Conservation (phyloP, 768 basidiomycete genomes). For the Russula foetens region DNA sequence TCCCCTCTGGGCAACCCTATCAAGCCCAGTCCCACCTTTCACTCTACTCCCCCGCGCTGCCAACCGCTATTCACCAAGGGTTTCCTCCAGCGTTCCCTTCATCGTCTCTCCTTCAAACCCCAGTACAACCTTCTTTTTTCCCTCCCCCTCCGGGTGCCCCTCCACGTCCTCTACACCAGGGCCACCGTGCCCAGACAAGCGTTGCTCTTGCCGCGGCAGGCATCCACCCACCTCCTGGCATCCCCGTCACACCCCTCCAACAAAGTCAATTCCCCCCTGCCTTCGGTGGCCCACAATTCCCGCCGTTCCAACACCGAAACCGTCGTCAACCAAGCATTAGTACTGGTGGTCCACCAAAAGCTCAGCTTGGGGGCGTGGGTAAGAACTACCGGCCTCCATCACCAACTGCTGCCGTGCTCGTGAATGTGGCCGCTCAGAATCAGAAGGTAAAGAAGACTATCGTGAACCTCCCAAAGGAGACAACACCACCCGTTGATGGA, state of each 20-base stretch:
- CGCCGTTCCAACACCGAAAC: conserved; percentile 40
- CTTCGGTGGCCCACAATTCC: conserved; percentile 33
- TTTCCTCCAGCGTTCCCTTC: conserved; percentile 50
- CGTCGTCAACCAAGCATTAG: conserved; percentile 59
- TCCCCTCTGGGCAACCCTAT: conserved; percentile 40
- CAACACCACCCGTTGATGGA: conserved; percentile 31
- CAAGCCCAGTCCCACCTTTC: conserved; percentile 48
- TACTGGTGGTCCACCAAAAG: conserved; percentile 85
- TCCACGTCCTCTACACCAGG: conserved; percentile 37
- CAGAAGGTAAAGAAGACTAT: conserved; percentile 55
- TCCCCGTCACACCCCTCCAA: conserved; percentile 55
- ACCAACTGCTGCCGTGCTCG: conserved; percentile 29
- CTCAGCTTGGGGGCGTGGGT: conserved; percentile 69
- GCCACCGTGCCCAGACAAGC: conserved; percentile 51
- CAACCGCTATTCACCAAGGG: conserved; percentile 47
- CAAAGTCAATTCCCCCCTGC: conserved; percentile 48
- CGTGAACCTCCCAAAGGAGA: conserved; percentile 72
- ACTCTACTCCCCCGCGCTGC: conserved; percentile 59
- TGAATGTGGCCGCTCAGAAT: not conserved
- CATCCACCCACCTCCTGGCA: conserved; percentile 45
- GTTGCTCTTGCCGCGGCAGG: conserved; percentile 55
- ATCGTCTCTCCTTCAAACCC: conserved; percentile 49
- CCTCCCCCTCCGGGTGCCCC: conserved; percentile 43
- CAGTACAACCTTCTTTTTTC: conserved; percentile 63
- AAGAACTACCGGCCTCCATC: conserved; percentile 68